Evolutionary conservation across 208 protist species (phyloP).

Genomic region (Acanthamoeba triangularis): DNA sequence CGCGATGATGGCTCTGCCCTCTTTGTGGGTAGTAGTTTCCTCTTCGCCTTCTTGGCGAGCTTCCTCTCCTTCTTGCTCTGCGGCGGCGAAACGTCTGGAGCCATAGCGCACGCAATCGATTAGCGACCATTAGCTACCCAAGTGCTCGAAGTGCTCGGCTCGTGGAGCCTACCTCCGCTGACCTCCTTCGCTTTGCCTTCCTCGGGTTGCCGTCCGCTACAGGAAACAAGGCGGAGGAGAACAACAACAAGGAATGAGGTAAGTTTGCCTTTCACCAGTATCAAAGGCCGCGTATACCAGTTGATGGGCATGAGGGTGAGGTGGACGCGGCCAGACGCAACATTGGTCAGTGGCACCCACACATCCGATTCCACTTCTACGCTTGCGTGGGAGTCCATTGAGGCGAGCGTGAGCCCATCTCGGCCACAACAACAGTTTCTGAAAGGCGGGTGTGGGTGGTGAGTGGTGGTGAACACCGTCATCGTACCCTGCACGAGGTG

Average conservation of each 20-base stretch:
- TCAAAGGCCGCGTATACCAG: not conserved
- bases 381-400: not conserved
- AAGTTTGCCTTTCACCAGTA: not conserved
- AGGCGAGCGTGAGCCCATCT: not conserved
- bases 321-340: not conserved
- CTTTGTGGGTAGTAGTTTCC: not conserved
- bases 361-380: not conserved
- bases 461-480: not conserved
- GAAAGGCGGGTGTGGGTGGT: too few species aligned
- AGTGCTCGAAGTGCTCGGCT: too few species aligned
- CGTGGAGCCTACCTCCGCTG: not conserved
- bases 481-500: not conserved
- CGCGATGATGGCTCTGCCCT: not conserved
- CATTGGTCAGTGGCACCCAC: not conserved
- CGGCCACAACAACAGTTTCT: not conserved
- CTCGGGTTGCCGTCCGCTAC: not conserved
- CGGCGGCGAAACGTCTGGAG: not conserved
- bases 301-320: constrained; percentile 18
- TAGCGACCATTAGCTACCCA: too few species aligned
- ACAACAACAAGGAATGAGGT: not conserved
- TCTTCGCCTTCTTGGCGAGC: constrained; percentile 23
- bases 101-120: too few species aligned
- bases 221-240: not conserved
- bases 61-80: constrained; percentile 22
- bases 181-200: not conserved